A percentile compares a stretch with the other conserved stretches of the same genome.
These are phyloP conservation scores for Wickerhamiella kurtzmanii DNA, from an alignment of 805 yeast genomes.

Conservation along the genomic window DNA sequence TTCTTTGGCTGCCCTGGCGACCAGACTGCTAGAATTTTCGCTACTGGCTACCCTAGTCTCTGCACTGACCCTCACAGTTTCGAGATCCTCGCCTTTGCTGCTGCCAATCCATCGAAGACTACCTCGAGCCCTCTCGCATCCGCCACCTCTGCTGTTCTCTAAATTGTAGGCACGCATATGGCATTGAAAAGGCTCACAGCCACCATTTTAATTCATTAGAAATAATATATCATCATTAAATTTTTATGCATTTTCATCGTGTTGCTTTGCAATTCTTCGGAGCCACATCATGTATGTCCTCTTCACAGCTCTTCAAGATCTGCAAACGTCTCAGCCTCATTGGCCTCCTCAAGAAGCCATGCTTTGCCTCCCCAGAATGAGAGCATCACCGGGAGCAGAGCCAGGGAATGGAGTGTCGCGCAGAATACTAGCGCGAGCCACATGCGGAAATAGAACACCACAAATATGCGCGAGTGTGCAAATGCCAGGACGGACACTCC, in stretches of 20 bases:
- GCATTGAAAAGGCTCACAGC: no score
- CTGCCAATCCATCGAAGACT: not conserved
- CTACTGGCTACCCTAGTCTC: not conserved
- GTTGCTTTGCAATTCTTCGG: no score
- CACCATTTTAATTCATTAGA: no score
- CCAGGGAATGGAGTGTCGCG: constrained; percentile 67
- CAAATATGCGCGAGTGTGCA: constrained; percentile 77
- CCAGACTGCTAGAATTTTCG: not conserved
- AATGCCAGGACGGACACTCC: constrained; percentile 82
- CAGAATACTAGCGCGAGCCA: constrained; percentile 70
- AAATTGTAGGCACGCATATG: no score
- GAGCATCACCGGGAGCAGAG: constrained; percentile 64
- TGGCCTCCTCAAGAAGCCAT: constrained; percentile 27
- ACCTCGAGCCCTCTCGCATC: not conserved
- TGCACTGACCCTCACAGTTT: not conserved
- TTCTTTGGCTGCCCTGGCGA: not conserved
- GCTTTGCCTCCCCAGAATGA: constrained; percentile 50
- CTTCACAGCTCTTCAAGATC: constrained; percentile 18
- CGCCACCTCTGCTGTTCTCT: not conserved
- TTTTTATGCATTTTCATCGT: no score
- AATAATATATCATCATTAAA: no score
- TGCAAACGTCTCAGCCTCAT: constrained; percentile 21
- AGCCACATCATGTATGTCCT: no score
- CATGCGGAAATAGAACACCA: constrained; percentile 86
- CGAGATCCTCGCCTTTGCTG: not conserved